Evolutionary conservation across 2,329 filamentous ascomycete species (phyloP).

Genomic region (Arachnopeziza araneosa): DNA sequence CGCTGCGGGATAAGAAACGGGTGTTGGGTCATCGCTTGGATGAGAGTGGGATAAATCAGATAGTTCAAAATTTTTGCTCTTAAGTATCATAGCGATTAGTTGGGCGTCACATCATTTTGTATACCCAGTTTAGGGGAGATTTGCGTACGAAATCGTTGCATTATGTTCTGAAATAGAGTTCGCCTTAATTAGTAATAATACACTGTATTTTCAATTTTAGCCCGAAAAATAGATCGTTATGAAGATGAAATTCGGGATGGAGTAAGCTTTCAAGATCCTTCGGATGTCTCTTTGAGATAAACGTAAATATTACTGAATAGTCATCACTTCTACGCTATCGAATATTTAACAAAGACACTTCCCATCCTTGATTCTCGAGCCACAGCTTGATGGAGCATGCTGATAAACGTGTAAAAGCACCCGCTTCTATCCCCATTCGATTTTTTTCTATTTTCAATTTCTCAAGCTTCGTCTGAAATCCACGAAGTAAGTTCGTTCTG

Average conservation of each 20-base stretch:
- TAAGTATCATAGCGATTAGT: neutral
- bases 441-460: too few relatives aligned
- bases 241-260: too few relatives aligned
- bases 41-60: neutral
- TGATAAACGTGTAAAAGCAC: too few relatives aligned
- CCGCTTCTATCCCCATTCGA: too few relatives aligned
- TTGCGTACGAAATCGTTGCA: neutral
- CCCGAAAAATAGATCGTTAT: too few relatives aligned
- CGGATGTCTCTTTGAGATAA: too few relatives aligned
- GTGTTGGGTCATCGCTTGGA: neutral
- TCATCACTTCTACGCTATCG: neutral
- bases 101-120: neutral
- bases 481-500: neutral
- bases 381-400: neutral
- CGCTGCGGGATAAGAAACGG: slow-evolving; percentile 21
- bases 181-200: neutral
- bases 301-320: neutral
- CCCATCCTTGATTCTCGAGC: neutral
- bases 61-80: neutral
- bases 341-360: neutral
- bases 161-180: neutral
- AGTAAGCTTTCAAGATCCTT: too few relatives aligned
- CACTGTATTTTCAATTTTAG: neutral
- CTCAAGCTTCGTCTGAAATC: neutral
- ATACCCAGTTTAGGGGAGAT: neutral